A percentile compares a stretch with the other conserved stretches of the same genome.
These are phyloP conservation scores for Vitis hybrid DNA, from an alignment of 177 flowering plant genomes.

Conservation along the genomic window DNA sequence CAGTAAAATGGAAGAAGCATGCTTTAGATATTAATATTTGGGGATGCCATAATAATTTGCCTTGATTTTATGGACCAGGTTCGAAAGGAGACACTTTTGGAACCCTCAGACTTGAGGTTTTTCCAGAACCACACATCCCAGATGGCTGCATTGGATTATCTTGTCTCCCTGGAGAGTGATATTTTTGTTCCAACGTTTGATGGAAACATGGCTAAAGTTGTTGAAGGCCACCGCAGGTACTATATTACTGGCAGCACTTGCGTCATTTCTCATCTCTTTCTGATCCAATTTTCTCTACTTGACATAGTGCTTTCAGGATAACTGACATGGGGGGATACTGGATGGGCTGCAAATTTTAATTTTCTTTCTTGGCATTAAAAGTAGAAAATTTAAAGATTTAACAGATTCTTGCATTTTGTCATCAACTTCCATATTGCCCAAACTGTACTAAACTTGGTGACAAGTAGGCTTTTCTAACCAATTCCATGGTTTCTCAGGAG, in stretches of 20 bases:
- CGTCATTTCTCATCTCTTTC: not conserved
- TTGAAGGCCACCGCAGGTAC: conserved; percentile 66
- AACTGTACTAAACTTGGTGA: too few species aligned
- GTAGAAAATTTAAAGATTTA: too few species aligned
- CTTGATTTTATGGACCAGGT: conserved; percentile 34
- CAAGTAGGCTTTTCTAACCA: too few species aligned
- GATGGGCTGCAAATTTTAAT: too few species aligned
- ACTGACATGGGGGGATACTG: too few species aligned
- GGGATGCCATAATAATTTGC: not conserved
- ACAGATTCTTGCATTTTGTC: too few species aligned
- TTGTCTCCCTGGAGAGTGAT: conserved; percentile 60
- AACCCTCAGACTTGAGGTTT: conserved; percentile 40
- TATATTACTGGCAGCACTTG: not conserved
- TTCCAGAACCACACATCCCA: conserved; percentile 62
- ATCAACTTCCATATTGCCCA: too few species aligned
- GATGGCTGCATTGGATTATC: conserved; percentile 66
- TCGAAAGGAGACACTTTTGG: conserved; percentile 53
- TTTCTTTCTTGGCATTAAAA: too few species aligned
- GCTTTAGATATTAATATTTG: not conserved
- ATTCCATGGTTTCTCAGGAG: too few species aligned
- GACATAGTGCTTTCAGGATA: not conserved
- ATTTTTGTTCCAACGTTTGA: conserved; percentile 65
- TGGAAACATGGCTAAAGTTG: conserved; percentile 74
- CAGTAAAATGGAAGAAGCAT: conserved; percentile 11
- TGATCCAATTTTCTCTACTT: not conserved